Conservation (phyloP, 805 yeast species). For the Kuraishia floccosa region DNA sequence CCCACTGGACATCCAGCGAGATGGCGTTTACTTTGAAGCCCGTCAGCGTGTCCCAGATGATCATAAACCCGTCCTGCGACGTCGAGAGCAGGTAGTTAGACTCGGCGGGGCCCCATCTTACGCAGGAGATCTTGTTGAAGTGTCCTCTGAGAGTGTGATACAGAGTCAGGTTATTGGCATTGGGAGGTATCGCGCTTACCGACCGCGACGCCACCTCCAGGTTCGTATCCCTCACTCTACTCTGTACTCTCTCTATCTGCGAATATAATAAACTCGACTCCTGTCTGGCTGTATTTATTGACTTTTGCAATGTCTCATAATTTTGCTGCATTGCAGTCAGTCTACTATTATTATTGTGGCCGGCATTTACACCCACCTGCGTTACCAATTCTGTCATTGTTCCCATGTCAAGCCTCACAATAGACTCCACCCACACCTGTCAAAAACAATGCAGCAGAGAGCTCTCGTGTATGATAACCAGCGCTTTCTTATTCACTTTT, state of each 20-base stretch:
- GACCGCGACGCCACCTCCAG: not conserved
- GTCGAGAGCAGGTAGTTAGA: constrained; percentile 55
- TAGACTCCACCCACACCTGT: too few species aligned
- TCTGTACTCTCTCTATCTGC: not conserved
- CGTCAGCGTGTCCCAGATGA: constrained; percentile 72
- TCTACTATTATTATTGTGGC: too few species aligned
- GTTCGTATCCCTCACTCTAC: not conserved
- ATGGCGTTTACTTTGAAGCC: constrained; percentile 65
- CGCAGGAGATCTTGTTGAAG: constrained; percentile 56
- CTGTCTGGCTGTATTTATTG: too few species aligned
- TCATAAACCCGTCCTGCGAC: constrained; percentile 78
- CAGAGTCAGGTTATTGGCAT: constrained; percentile 5
- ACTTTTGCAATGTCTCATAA: too few species aligned
- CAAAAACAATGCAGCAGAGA: too few species aligned
- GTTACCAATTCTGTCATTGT: too few species aligned
- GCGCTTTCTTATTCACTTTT: too few species aligned
- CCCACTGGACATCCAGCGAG: constrained; percentile 69
- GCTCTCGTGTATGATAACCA: too few species aligned
- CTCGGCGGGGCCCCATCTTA: constrained; percentile 62
- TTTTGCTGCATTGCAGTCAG: too few species aligned
- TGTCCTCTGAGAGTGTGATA: constrained; percentile 46
- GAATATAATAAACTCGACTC: too few species aligned
- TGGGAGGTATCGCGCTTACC: not conserved
- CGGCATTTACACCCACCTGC: too few species aligned
- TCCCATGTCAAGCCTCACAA: too few species aligned